These are phyloP conservation scores for Cinnamomum micranthum DNA, from an alignment of 164 flowering plant genomes.

Conservation along the genomic window DNA sequence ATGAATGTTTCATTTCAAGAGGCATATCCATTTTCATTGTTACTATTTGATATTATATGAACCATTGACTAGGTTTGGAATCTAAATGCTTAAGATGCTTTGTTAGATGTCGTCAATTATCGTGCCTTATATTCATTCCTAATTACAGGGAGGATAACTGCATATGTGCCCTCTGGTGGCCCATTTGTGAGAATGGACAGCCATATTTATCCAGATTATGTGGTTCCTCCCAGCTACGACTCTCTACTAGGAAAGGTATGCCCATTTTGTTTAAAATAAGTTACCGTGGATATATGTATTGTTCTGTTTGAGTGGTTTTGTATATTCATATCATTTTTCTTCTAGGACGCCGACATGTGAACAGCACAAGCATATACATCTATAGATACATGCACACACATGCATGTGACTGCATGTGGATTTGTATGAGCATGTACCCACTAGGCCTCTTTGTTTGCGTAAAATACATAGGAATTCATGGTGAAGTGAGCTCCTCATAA, in stretches of 20 bases:
- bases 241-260: slow-evolving; percentile 91
- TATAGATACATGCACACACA: neutral
- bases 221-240: slow-evolving; percentile 98
- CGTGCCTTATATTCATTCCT: neutral
- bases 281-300: too few species aligned
- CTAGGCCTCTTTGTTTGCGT: too few species aligned
- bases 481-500: too few species aligned
- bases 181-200: slow-evolving; percentile 99
- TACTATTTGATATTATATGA: too few species aligned
- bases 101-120: too few species aligned
- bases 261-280: neutral
- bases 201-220: slow-evolving; percentile 93
- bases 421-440: neutral
- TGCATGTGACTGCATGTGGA: neutral
- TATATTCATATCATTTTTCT: too few species aligned
- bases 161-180: slow-evolving; percentile 94
- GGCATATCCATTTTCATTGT: too few species aligned
- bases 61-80: too few species aligned
- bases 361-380: neutral
- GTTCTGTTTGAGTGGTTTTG: too few species aligned
- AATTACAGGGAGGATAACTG: slow-evolving; percentile 75
- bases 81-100: too few species aligned
- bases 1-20: neutral
- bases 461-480: too few species aligned
- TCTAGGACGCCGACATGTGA: too few species aligned